Evolutionary conservation across 148 eudicot genomes (phyloP), one percentile per base, ranked within the genome.

Genomic region (Vaccinium corymbosum): DNA sequence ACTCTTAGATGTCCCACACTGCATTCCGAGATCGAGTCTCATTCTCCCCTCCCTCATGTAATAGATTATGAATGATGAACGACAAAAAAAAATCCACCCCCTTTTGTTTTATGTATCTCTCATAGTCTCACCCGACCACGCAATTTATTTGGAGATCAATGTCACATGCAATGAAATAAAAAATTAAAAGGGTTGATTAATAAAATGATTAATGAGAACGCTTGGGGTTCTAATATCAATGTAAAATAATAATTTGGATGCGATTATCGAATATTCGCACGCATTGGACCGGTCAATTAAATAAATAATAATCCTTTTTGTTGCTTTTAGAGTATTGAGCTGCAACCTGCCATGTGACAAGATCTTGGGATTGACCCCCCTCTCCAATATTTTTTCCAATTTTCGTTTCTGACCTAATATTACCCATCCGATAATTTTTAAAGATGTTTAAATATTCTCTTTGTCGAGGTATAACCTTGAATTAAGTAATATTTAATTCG

Each of bases 181-280:
- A n/a, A 27, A 25, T 12, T 9, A 59, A 74, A 56, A 80, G n/a
- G 83, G 80, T 80, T 85, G 85, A 85, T 82, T 85, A 85, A 75
- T 82, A 82, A 83, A 85, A 85, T 83, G 78, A 87, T 82, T 83
- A 87, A 83, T 29, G 66, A 17, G 81, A 86, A 71, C 52, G 80
- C 66, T 53, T 7, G 32, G 29, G 80, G 78, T 79, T 35, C 25
- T 52, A 82, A 74, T 10, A 29, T 19, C 70, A 14, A 77, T 22
- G 72, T 27, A 68, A 66, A 83, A 83, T 74, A 83, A 85, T 80
- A 62, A 80, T 83, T 88, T 80, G 84, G 87, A 83, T 82, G 48
- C 90, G 85, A 84, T 86, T 86, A 86, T 86, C 88, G 90, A 88
- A 88, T 88, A 88, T 88, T 88, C 90, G 88, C 90, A 88, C 73